These are phyloP conservation scores for Pseudocercospora crystallina DNA, from an alignment of 2,329 filamentous ascomycete species.

Conservation along the genomic window DNA sequence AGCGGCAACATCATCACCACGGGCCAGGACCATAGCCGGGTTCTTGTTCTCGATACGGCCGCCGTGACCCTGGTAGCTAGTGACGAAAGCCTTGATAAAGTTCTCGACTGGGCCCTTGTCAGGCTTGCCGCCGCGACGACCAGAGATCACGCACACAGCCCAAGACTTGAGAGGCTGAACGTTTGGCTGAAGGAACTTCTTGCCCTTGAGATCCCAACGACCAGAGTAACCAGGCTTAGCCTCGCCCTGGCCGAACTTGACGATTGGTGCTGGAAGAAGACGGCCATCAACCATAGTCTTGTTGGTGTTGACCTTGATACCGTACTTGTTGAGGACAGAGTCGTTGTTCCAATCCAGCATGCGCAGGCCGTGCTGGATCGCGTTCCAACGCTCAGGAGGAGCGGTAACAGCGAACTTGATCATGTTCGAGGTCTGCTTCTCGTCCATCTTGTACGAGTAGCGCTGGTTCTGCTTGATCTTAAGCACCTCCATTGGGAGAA, in stretches of 20 bases:
- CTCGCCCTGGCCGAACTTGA: slow-evolving; percentile 61
- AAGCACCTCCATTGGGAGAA: slow-evolving; percentile 59
- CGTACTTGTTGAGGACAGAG: slow-evolving; percentile 69
- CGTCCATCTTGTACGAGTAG: slow-evolving; percentile 59
- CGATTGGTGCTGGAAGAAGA: slow-evolving; percentile 67
- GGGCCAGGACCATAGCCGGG: slow-evolving; percentile 44
- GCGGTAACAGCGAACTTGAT: slow-evolving; percentile 88
- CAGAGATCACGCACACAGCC: slow-evolving; percentile 69
- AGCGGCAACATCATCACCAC: slow-evolving; percentile 28
- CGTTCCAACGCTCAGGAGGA: slow-evolving; percentile 64
- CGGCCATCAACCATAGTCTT: slow-evolving; percentile 68
- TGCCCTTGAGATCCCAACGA: slow-evolving; percentile 83
- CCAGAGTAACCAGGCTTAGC: slow-evolving; percentile 66
- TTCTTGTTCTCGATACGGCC: slow-evolving; percentile 52
- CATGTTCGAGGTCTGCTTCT: slow-evolving; percentile 74
- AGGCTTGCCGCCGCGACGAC: slow-evolving; percentile 49
- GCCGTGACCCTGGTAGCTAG: slow-evolving; percentile 62
- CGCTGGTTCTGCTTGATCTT: slow-evolving; percentile 56
- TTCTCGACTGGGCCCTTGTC: slow-evolving; percentile 47
- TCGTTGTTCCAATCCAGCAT: slow-evolving; percentile 70
- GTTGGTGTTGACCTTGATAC: slow-evolving; percentile 63
- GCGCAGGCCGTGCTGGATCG: slow-evolving; percentile 67
- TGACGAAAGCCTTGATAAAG: slow-evolving; percentile 62
- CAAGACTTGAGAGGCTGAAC: slow-evolving; percentile 61
- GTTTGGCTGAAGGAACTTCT: slow-evolving; percentile 72